These are phyloP conservation scores for Neurospora sp. DNA, from an alignment of 495 filamentous ascomycete species.

Conservation along the genomic window DNA sequence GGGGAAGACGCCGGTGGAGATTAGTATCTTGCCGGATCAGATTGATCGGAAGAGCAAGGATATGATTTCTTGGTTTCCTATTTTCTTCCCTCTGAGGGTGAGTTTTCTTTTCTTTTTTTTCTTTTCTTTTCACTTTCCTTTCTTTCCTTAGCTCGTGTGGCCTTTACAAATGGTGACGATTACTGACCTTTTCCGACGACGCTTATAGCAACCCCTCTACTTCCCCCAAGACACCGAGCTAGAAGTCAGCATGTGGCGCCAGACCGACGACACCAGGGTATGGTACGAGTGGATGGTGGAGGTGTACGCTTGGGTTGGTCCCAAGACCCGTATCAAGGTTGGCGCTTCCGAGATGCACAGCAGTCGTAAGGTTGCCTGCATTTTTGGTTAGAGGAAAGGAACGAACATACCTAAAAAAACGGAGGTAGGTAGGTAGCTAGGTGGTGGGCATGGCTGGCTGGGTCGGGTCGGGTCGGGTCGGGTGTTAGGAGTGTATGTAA, in stretches of 20 bases:
- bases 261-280: constrained; percentile 88
- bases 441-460: background rate
- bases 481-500: background rate
- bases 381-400: constrained; percentile 42
- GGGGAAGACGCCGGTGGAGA: constrained; percentile 50
- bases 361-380: constrained; percentile 78
- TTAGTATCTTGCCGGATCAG: constrained; percentile 86
- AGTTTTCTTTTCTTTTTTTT: constrained; percentile 7
- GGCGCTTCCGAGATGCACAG: constrained; percentile 78
- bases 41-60: constrained; percentile 84
- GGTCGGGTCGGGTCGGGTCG: background rate
- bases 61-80: constrained; percentile 99
- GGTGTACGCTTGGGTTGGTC: constrained; percentile 54
- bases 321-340: constrained; percentile 57
- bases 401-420: background rate
- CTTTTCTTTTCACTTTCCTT: constrained; percentile 45
- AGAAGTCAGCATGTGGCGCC: constrained; percentile 85
- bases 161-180: background rate
- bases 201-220: constrained; percentile 66
- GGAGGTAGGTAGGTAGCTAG: background rate
- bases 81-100: constrained; percentile 95
- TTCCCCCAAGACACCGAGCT: constrained; percentile 76
- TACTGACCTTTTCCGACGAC: constrained; percentile 2
- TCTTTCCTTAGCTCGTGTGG: background rate
- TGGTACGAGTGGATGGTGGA: constrained; percentile 99